phyloP scores from a whole-genome alignment of 805 yeast species.

The Zygoascus flipseniorum region DNA sequence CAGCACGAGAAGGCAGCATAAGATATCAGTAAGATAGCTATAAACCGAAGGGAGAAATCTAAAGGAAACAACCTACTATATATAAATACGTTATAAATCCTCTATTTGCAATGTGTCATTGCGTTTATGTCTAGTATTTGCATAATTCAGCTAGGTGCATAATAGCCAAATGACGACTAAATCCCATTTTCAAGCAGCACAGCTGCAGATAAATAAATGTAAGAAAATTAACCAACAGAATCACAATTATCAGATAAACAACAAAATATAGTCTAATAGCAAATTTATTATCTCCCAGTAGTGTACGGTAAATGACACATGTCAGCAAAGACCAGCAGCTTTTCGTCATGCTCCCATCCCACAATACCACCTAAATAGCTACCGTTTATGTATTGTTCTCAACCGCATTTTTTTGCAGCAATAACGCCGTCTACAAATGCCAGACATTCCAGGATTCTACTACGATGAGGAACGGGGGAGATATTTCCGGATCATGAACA shows the following conservation, averaged over 20 bases:
- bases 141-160: too few relatives aligned
- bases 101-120: too few relatives aligned
- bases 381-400: neutral
- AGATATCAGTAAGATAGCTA: neutral
- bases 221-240: neutral
- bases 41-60: neutral
- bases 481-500: constrained; percentile 19
- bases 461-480: constrained; percentile 18
- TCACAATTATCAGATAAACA: neutral
- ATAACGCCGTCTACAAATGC: neutral
- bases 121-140: too few relatives aligned
- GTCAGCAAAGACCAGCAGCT: neutral
- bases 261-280: too few relatives aligned
- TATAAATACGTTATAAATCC: too few relatives aligned
- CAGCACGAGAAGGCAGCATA: constrained; percentile 44
- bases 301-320: too few relatives aligned
- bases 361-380: neutral
- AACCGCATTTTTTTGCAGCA: neutral
- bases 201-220: neutral
- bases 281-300: too few relatives aligned
- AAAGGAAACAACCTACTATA: neutral
- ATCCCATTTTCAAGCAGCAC: too few relatives aligned
- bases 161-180: neutral
- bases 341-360: neutral
- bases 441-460: constrained; percentile 17